Evolutionary conservation across 495 filamentous ascomycete species (phyloP).

Genomic region (Chaetomidium leptoderma): DNA sequence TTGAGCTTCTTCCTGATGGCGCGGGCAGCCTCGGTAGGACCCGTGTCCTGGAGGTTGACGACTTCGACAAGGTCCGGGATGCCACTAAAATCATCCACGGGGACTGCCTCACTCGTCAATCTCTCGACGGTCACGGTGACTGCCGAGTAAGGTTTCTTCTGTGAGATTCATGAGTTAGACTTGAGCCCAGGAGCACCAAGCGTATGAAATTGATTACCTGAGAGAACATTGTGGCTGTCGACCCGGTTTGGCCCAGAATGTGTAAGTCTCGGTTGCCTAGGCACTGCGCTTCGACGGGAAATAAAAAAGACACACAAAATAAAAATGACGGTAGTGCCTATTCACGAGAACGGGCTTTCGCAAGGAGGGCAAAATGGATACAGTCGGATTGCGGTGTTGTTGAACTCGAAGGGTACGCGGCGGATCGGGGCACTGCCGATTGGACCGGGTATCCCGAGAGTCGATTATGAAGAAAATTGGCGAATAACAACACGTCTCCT

Average conservation of each 20-base stretch:
- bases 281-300: too few relatives aligned
- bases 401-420: not conserved
- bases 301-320: too few relatives aligned
- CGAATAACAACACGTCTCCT: not conserved
- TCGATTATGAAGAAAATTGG: not conserved
- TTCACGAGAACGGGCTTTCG: too few relatives aligned
- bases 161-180: too few relatives aligned
- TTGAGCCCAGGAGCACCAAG: not conserved
- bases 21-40: constrained; percentile 84
- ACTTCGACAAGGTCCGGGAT: constrained; percentile 93
- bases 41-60: constrained; percentile 80
- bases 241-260: too few relatives aligned
- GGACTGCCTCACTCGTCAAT: constrained; percentile 82
- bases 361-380: too few relatives aligned
- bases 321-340: too few relatives aligned
- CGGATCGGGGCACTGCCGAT: not conserved
- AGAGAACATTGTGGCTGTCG: constrained; percentile 38
- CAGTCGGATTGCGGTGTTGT: not conserved
- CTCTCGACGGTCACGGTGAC: constrained; percentile 92
- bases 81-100: constrained; percentile 85
- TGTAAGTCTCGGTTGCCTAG: too few relatives aligned
- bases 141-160: constrained; percentile 93
- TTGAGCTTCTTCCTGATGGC: constrained; percentile 98
- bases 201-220: constrained; percentile 28
- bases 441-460: too few relatives aligned